A percentile compares a stretch with the other conserved stretches of the same genome.
These are phyloP conservation scores for Zygosaccharomyces kombuchaensis DNA, from an alignment of 805 yeast genomes.

Conservation along the genomic window DNA sequence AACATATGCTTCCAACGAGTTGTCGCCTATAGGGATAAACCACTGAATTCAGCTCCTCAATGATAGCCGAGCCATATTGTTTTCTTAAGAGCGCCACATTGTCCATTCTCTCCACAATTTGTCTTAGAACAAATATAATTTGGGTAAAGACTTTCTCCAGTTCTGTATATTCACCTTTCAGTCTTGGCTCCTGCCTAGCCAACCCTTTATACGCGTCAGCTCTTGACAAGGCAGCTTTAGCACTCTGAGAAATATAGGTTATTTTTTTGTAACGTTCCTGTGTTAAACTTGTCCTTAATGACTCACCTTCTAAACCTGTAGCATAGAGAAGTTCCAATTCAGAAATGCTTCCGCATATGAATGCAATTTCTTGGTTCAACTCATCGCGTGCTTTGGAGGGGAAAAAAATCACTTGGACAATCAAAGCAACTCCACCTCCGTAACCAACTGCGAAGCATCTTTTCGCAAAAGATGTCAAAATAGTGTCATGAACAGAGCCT, in stretches of 20 bases:
- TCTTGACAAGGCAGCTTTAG: slow-evolving; percentile 38
- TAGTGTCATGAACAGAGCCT: slow-evolving; percentile 36
- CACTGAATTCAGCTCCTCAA: slow-evolving; percentile 40
- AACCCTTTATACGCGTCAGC: slow-evolving; percentile 41
- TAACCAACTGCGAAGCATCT: slow-evolving; percentile 48
- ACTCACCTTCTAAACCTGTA: slow-evolving; percentile 40
- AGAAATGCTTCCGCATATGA: slow-evolving; percentile 39
- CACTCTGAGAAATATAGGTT: slow-evolving; percentile 34
- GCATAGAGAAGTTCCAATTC: slow-evolving; percentile 39
- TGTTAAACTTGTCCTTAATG: slow-evolving; percentile 26
- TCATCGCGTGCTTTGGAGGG: slow-evolving; percentile 48
- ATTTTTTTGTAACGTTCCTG: slow-evolving; percentile 34
- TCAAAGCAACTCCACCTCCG: slow-evolving; percentile 46
- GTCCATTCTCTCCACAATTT: slow-evolving; percentile 45
- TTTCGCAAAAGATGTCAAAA: slow-evolving; percentile 43
- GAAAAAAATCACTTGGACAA: slow-evolving; percentile 43
- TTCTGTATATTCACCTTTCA: slow-evolving; percentile 43
- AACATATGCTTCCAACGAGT: slow-evolving; percentile 39
- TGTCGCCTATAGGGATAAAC: slow-evolving; percentile 45
- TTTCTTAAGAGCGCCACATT: slow-evolving; percentile 41
- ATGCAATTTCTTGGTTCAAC: slow-evolving; percentile 40
- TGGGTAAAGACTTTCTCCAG: slow-evolving; percentile 41
- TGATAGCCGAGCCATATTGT: slow-evolving; percentile 43
- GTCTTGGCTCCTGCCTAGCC: slow-evolving; percentile 45
- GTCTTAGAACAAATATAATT: slow-evolving; percentile 42